Base-by-base conservation (phyloP, 371 early-diverging fungal genomes). In the Mortierella sp. region DNA sequence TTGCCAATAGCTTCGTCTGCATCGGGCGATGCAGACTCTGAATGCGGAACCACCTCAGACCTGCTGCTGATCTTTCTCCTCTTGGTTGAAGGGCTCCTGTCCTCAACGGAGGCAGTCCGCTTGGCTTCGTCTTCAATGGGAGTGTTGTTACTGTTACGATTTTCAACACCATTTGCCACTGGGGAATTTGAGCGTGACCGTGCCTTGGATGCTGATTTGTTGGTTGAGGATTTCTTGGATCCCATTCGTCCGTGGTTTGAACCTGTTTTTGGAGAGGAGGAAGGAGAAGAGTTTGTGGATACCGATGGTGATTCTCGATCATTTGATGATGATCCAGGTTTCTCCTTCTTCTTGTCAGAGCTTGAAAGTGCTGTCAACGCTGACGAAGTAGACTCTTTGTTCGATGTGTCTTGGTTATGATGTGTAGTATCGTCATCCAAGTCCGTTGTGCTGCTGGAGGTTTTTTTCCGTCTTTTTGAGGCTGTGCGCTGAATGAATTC, bases 381-480 rank as follows among this genome's bases (percentile, higher is more conserved):
- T 15, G 69, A 28, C 19, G 63, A 43, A 33, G 21, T 41, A 43
- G 21, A 16, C 62, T 43, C 62, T 38, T 62, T 62, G 21, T 38
- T 24, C 15, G 38, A 16, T 6, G 38, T 11, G 40, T 69, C 78
- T 11, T 67, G 63, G 5, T 10, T 22, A 38, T 67, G 45, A 7
- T 63, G 47, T 13, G 22, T 3, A 3, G 11, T 45, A 19, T 59
- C 68, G 45, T 83, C 83, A 28, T 76, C 72, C 24, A 70, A 60
- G 38, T 65, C 77, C 22, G 80, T 76, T 15, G 53, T 74, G 66
- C 58, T 83, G 60, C 83, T 76, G n/a, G 71, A 71, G 50, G 71
- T 84, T 73, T 65, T 79, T 68, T 69, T 77, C 72, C 70, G 84
- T 67, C 76, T 71, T 63, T 74, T 71, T 36, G 70, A 43, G 10